Conservation (phyloP, 306 rosid species). For the Glycine tomentella region DNA sequence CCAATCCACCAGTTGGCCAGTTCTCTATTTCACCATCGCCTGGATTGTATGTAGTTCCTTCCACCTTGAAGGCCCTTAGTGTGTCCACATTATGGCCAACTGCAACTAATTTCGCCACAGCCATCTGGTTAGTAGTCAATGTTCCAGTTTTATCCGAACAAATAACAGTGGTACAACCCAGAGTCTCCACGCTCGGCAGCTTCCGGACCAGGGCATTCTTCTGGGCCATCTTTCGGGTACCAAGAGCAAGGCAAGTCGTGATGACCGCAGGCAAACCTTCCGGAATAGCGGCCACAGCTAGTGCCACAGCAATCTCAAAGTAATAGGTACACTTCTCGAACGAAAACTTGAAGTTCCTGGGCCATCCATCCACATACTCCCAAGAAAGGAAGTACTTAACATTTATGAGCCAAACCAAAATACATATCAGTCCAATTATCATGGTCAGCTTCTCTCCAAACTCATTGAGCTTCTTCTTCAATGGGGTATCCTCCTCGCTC, state of each 20-base stretch:
- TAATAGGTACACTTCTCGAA: conserved; percentile 69
- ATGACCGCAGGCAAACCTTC: conserved; percentile 70
- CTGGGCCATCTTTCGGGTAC: conserved; percentile 70
- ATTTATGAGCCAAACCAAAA: conserved; percentile 63
- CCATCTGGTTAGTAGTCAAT: conserved; percentile 78
- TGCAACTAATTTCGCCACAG: conserved; percentile 74
- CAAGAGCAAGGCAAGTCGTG: conserved; percentile 62
- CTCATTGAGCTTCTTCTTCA: conserved; percentile 78
- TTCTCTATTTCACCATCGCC: conserved; percentile 68
- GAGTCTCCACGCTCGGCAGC: conserved; percentile 70
- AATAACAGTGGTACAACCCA: conserved; percentile 69
- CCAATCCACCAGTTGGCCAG: conserved; percentile 67
- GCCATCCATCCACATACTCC: conserved; percentile 65
- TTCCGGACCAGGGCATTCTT: conserved; percentile 77
- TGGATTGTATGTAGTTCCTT: conserved; percentile 79
- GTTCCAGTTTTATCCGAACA: conserved; percentile 71
- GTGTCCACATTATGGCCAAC: conserved; percentile 57
- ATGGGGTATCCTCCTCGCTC: conserved; percentile 77
- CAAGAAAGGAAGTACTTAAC: conserved; percentile 63
- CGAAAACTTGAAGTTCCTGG: conserved; percentile 60
- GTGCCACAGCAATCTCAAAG: conserved; percentile 69
- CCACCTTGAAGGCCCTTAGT: conserved; percentile 69
- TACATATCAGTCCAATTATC: conserved; percentile 62
- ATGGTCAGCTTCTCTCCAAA: conserved; percentile 59
- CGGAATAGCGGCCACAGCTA: conserved; percentile 74